Evolutionary conservation across 1,284 basidiomycete species (phyloP), one percentile per base, ranked within the genome.

Genomic region (Malassezia equina): DNA sequence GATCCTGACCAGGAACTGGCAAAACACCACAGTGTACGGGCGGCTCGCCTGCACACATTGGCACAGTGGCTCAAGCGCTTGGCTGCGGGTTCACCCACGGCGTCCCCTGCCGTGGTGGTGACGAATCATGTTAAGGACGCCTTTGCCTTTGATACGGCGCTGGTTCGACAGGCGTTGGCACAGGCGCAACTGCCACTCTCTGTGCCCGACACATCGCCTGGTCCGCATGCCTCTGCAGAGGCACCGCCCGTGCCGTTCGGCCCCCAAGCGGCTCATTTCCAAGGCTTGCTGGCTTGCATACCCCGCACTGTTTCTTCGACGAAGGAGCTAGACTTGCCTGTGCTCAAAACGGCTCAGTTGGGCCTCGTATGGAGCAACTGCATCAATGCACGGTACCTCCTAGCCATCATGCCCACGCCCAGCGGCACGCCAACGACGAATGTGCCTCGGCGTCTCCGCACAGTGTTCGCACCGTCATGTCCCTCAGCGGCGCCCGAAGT

Each of bases 41-140:
- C 60, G 1, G 53, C 45, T 36, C 52, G 55, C 40, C 55, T 67
- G 11, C 54, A 55, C 34, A 59, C 62, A 25, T 36, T 67, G 2
- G 60, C 57, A 1, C 60, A 61, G 17, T 46, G 60, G 28, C 59
- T 67, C 13, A 62, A 63, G 21, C 55, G 56, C 0, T 41, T 66
- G 12, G 58, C 60, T 27, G 23, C 17, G 6, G 43, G 32, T 9
- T 24, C 19, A 2, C 17, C 36, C 1, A 47, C 51, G 0, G 12
- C 53, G 4, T 39, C 47, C 4, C n/a, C 50, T 23, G 62, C 55
- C 2, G 61, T 67, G 13, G 12, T 69, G 5, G 62, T 67, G 6
- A 34, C 61, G 47, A 69, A 69, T 43, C 67, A 69, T 44, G 67
- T 69, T 13, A 62, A 58, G 29, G 67, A 69, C 23, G 65, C 63